Evolutionary conservation across 208 protist genomes (phyloP), one percentile per base, ranked within the genome.

Genomic region (Leishmania tarentolae): DNA sequence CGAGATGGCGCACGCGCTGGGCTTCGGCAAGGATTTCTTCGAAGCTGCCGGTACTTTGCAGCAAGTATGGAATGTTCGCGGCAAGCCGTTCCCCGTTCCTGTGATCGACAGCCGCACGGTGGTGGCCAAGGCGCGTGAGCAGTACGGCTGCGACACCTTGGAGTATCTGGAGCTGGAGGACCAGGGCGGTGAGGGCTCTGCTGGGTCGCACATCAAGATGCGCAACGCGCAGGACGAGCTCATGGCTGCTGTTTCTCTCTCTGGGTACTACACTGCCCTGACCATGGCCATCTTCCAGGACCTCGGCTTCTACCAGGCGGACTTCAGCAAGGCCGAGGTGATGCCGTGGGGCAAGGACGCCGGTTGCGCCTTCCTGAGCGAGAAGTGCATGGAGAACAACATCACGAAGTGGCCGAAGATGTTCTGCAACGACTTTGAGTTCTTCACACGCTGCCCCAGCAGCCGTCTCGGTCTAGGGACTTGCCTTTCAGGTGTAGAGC

Each of bases 1-100:
- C 75, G 96, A 98, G 81, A 80, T 97, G 0, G 78, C 93, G 19
- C 96, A 98, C 85, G 92, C 92, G 31, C 83, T 98, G 24, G 96
- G 96, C 13, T 98, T 97, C 73, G 66, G 24, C 57, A 37, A 6
- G 11, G 68, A 0, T 0, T 71, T 77, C 56, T 92, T 90, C 65
- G 21, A 57, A 3, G 69, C 15, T 7, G 6, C 37, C 13, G 42
- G n/a, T 11, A 85, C 91, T 17, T 17, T 72, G 24, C 2, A 0
- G 4, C 70, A 24, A 44, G 68, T 85, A 42, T 46, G 61, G 0
- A 47, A 63, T 19, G 24, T 92, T n/a, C 87, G 92, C 57, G 83
- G 86, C 17, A 94, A 90, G 85, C 24, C 50, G 11, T 53, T 47
- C 7, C 46, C 42, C 1, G 81, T 59, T 40, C 65, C 81, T 28